Conservation (phyloP, 371 early-diverging fungal species). For the Mortierella sp. region DNA sequence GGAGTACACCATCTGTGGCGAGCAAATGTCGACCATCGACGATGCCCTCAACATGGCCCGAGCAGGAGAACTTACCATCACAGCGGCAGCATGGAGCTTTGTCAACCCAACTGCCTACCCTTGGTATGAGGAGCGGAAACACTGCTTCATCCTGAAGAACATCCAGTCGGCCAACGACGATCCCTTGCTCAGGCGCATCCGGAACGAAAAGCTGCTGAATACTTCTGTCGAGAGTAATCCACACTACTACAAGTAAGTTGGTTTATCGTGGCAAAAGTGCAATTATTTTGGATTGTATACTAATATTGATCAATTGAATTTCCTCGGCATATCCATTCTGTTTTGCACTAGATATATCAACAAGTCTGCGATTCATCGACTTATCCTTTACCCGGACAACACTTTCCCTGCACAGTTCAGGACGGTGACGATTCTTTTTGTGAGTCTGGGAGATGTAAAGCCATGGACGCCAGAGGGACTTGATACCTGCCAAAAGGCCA, state of each 20-base stretch:
- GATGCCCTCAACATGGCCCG: slow-evolving; percentile 66
- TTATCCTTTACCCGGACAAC: slow-evolving; percentile 63
- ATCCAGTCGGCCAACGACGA: not conserved
- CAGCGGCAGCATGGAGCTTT: slow-evolving; percentile 62
- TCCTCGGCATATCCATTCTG: not conserved
- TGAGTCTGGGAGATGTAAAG: slow-evolving; percentile 68
- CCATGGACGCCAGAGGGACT: slow-evolving; percentile 63
- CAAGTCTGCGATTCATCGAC: slow-evolving; percentile 66
- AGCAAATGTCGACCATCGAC: slow-evolving; percentile 68
- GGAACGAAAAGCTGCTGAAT: slow-evolving; percentile 39
- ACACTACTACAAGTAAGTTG: slow-evolving; percentile 62
- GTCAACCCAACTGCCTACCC: slow-evolving; percentile 49
- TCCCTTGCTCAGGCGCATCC: slow-evolving; percentile 37
- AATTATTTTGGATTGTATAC: too few species aligned
- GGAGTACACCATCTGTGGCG: slow-evolving; percentile 74
- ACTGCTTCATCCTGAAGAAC: slow-evolving; percentile 63
- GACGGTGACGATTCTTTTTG: slow-evolving; percentile 71
- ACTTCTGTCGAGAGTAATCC: slow-evolving; percentile 60
- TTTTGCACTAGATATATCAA: slow-evolving; percentile 60
- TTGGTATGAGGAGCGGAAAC: slow-evolving; percentile 56
- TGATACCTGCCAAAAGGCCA: slow-evolving; percentile 60
- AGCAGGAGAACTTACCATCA: slow-evolving; percentile 72
- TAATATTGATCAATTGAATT: too few species aligned
- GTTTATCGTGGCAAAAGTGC: too few species aligned
- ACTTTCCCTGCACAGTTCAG: slow-evolving; percentile 71